Conservation (phyloP, 2,329 filamentous ascomycete species). For the Mariannaea elegans region DNA sequence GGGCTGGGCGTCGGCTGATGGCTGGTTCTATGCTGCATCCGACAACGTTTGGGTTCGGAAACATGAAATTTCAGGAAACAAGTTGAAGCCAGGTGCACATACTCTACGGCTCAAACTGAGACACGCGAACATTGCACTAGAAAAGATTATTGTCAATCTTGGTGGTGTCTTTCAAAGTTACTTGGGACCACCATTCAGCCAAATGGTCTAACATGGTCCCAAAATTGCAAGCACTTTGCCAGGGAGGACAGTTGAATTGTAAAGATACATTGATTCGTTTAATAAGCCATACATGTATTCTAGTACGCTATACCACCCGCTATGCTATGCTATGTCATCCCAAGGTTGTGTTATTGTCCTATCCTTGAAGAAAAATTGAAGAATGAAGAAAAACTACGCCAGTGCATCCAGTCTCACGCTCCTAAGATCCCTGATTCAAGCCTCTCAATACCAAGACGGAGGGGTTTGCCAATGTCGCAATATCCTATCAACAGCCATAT, state of each 20-base stretch:
- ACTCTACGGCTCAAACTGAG: constrained; percentile 5
- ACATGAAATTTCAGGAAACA: constrained; percentile 5
- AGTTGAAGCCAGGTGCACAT: constrained; percentile 10
- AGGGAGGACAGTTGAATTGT: no score
- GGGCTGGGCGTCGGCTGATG: constrained; percentile 29
- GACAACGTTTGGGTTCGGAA: constrained; percentile 26
- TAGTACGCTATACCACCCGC: no score
- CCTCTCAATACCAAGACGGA: constrained; percentile 62
- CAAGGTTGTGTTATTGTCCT: no score
- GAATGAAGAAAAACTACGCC: not conserved
- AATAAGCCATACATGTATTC: no score
- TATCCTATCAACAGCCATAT: constrained; percentile 69
- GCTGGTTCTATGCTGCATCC: constrained; percentile 31
- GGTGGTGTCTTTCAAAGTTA: constrained; percentile 26
- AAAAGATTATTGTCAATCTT: constrained; percentile 31
- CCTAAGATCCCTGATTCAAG: not conserved
- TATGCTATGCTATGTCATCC: no score
- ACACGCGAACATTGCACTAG: constrained; percentile 29
- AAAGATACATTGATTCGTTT: no score
- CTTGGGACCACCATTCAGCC: constrained; percentile 22
- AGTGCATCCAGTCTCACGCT: not conserved
- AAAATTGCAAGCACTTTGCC: no score
- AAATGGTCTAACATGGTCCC: not conserved
- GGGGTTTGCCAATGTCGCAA: constrained; percentile 72
- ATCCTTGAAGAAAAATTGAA: not conserved